Evolutionary conservation across 345 rosid genomes (phyloP).

Genomic region (Firmiana major): DNA sequence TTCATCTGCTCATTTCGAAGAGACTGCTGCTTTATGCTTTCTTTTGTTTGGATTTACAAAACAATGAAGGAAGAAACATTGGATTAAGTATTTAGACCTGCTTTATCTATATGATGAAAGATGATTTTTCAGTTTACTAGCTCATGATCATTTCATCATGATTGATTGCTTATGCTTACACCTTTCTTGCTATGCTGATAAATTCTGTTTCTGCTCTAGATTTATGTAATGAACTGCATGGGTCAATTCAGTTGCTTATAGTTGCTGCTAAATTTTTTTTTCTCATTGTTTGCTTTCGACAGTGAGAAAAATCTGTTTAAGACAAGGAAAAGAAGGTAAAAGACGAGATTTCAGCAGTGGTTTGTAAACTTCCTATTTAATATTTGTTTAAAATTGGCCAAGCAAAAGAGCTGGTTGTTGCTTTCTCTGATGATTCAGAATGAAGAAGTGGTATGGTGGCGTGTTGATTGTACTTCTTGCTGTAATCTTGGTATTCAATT

Average conservation of each 20-base stretch:
- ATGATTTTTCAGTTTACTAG: too few species aligned
- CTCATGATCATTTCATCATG: not conserved
- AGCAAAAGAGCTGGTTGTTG: not conserved
- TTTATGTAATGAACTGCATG: not conserved
- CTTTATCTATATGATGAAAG: too few species aligned
- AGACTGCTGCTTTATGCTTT: not conserved
- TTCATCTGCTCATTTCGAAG: not conserved
- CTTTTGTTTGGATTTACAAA: not conserved
- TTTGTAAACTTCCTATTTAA: not conserved
- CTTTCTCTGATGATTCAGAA: slow-evolving; percentile 17
- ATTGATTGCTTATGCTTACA: not conserved
- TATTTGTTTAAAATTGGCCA: not conserved
- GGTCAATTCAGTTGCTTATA: not conserved
- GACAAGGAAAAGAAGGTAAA: not conserved
- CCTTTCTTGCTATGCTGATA: not conserved
- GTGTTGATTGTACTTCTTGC: slow-evolving; percentile 51
- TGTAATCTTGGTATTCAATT: slow-evolving; percentile 46
- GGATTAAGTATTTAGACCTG: not conserved
- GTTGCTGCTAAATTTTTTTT: not conserved
- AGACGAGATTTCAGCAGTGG: not conserved
- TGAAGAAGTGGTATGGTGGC: slow-evolving; percentile 88
- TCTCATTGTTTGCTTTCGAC: not conserved
- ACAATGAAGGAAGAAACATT: not conserved
- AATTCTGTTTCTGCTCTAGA: not conserved
- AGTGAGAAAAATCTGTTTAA: not conserved